Conservation (phyloP, 176 grass and related monocot species). For the Areca catechu region DNA sequence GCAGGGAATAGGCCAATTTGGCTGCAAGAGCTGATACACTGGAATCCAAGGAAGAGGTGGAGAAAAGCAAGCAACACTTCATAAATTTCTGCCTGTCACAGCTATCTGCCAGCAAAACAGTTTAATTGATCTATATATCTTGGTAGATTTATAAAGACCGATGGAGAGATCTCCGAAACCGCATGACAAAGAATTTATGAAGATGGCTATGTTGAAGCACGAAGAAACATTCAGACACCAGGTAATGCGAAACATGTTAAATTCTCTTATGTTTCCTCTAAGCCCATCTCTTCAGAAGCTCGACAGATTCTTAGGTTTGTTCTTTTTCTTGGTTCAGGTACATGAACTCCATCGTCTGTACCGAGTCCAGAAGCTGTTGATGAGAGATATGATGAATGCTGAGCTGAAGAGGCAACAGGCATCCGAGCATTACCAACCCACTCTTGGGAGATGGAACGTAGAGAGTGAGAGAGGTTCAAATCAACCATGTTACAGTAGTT, state of each 20-base stretch:
- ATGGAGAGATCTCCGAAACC: conserved; percentile 9
- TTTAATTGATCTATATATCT: neutral
- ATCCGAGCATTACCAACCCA: neutral
- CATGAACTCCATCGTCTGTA: conserved; percentile 57
- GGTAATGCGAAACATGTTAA: conserved; percentile 23
- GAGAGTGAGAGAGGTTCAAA: neutral
- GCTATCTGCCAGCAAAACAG: no score
- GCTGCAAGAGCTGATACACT: no score
- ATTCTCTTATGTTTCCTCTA: neutral
- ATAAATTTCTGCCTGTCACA: no score
- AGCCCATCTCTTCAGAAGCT: no score
- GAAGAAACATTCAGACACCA: conserved; percentile 69
- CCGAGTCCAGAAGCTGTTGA: conserved; percentile 48
- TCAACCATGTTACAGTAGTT: conserved; percentile 4
- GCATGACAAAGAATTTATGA: conserved; percentile 48
- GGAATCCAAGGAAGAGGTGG: no score
- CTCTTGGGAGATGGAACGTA: neutral
- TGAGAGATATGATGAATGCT: conserved; percentile 33
- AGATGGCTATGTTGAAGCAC: conserved; percentile 64
- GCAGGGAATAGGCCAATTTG: no score
- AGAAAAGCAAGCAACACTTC: no score
- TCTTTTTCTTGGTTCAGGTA: conserved; percentile 28
- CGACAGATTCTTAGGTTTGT: no score
- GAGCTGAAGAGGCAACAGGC: conserved; percentile 4
- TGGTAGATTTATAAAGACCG: neutral